Conservation (phyloP, 1,139 yeast genomes). For the Hyphopichia khmerensis region DNA sequence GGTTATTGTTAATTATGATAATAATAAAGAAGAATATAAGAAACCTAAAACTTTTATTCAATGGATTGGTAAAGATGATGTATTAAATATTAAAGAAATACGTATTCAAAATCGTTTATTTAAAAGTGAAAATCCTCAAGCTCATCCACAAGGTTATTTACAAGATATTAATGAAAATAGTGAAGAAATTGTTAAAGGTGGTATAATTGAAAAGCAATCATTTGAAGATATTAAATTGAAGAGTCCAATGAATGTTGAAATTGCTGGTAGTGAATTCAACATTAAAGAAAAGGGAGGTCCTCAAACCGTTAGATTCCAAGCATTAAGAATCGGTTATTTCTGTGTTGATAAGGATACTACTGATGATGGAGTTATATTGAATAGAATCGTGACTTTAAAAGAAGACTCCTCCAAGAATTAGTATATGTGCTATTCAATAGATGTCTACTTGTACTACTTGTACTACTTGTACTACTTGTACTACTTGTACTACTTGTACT, state of each 20-base stretch:
- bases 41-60: conserved; percentile 95
- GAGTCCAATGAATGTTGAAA: conserved; percentile 76
- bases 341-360: conserved; percentile 81
- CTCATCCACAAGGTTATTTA: conserved; percentile 84
- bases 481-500: too few species aligned
- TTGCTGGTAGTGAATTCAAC: conserved; percentile 66
- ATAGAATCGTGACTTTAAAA: conserved; percentile 87
- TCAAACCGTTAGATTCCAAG: conserved; percentile 96
- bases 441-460: too few species aligned
- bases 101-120: conserved; percentile 87
- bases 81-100: conserved; percentile 64
- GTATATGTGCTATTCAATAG: too few species aligned
- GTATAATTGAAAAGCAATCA: conserved; percentile 72
- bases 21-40: conserved; percentile 37
- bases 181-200: conserved; percentile 62
- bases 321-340: conserved; percentile 94
- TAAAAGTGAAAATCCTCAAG: conserved; percentile 86
- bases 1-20: conserved; percentile 80
- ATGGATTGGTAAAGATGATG: conserved; percentile 82
- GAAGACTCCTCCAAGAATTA: conserved; percentile 42
- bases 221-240: conserved; percentile 64
- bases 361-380: conserved; percentile 65
- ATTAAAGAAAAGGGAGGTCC: conserved; percentile 62
- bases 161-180: conserved; percentile 80
- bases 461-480: too few species aligned